These are phyloP conservation scores for Immersiella caudata DNA, from an alignment of 495 filamentous ascomycete species.

Conservation along the genomic window DNA sequence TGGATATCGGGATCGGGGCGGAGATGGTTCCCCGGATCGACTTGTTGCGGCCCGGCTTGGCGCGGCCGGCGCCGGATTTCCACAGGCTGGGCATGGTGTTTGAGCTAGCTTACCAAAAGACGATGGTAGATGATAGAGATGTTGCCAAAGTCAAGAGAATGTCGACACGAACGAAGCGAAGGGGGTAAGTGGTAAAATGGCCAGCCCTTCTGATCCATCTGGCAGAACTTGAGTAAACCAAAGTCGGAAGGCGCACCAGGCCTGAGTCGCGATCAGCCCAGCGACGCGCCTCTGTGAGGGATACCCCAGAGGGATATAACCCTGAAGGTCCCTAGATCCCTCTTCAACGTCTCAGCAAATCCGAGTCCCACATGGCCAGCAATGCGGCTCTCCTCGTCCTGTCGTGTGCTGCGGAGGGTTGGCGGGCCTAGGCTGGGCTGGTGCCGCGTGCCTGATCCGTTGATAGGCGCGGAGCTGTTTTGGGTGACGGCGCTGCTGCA, in stretches of 20 bases:
- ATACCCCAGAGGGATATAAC: conserved; percentile 18
- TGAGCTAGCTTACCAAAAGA: conserved; percentile 1
- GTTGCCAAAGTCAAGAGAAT: conserved; percentile 8
- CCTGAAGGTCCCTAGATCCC: conserved; percentile 16
- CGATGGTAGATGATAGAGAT: neutral
- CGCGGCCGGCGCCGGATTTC: conserved; percentile 44
- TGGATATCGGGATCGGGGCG: conserved; percentile 52
- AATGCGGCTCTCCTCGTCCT: conserved; percentile 30
- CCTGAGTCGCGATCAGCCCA: conserved; percentile 27
- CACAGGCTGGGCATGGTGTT: conserved; percentile 38
- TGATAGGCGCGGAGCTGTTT: conserved; percentile 14
- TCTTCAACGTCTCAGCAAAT: conserved; percentile 33
- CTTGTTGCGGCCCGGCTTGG: conserved; percentile 42
- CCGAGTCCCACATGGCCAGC: conserved; percentile 41
- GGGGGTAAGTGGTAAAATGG: neutral
- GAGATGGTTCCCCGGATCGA: conserved; percentile 57
- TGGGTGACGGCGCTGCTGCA: conserved; percentile 21
- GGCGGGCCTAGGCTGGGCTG: conserved; percentile 3
- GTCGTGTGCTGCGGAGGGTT: conserved; percentile 9
- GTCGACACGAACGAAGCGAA: conserved; percentile 13
- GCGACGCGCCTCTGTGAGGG: conserved; percentile 20
- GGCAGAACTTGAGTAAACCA: conserved; percentile 8
- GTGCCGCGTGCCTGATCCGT: conserved; percentile 16
- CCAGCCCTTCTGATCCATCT: conserved; percentile 32
- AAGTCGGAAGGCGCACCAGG: conserved; percentile 14